Base-by-base conservation (phyloP, 495 filamentous ascomycete genomes). In the Aspergillus avenaceus region DNA sequence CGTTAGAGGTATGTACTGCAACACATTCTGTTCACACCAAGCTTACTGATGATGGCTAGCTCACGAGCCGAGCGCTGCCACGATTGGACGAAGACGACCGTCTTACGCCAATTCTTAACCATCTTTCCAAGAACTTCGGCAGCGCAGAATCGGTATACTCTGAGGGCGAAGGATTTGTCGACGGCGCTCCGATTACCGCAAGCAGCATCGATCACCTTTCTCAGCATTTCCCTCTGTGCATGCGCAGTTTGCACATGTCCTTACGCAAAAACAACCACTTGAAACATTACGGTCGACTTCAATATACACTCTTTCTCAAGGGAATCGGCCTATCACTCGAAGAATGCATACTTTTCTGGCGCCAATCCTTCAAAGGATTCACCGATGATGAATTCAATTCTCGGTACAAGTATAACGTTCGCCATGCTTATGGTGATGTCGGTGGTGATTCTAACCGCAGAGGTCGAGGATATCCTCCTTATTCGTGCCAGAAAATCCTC, bases 221-320 rank as follows among this genome's bases (percentile, higher is more conserved):
- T 5, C 71, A 85, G 45, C 85, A 95, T 62, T 97, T 97, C 78
- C 95, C 95, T 0, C 76, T 92, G 18, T 99, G 95, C 68, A 97
- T 97, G 95, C 81, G 82, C 23, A 86, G 90, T 60, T 75, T 97
- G 34, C 95, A 99, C 64, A 82, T 79, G 41, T 85, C 81, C 9
- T 74, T 99, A 16, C 85, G 88, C 49, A 85, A 87, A 53, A 90
- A 92, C 63, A 82, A 84, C 25, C 88, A 97, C 50, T 74, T 99
- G 45, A 96, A 96, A 61, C 91, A 99, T 66, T 96, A 77, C 56
- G 95, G 91, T 13, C 88, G 95, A 52, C 78, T 97, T 18, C 95
- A 99, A 70, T 99, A 97, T 74, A 88, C 86, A 0, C 81, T 99
- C 16, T 99, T 99, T 79, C 79, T 99, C 49, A 99, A 99, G 73